A percentile compares a stretch with the other conserved stretches of the same genome.
phyloP scores from a whole-genome alignment of 108 stramenopile genomes.

The Asterionellopsis glacialis region DNA sequence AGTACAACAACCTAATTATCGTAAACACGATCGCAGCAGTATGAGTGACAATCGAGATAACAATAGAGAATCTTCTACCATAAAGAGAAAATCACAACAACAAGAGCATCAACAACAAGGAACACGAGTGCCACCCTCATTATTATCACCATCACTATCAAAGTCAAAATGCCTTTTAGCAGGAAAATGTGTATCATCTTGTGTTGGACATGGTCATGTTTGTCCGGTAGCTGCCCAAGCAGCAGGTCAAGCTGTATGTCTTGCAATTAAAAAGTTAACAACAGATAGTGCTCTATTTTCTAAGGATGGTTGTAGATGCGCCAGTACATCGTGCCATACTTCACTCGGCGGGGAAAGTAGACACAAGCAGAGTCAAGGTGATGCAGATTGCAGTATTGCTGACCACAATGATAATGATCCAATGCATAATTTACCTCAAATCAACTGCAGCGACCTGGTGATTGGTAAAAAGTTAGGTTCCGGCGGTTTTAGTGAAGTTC shows the following conservation, averaged over 20 bases:
- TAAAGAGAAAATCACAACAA: no score
- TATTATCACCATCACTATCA: no score
- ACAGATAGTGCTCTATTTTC: constrained; percentile 23
- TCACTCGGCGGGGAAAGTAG: background rate
- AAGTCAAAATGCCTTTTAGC: background rate
- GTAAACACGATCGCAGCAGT: no score
- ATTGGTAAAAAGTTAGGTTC: constrained; percentile 21
- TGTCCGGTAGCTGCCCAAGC: constrained; percentile 33
- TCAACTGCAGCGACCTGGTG: constrained; percentile 3
- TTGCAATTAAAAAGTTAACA: constrained; percentile 15
- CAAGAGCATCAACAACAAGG: no score
- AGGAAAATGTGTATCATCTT: constrained; percentile 17
- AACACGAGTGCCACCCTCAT: no score
- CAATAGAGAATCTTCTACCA: no score
- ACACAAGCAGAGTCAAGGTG: background rate
- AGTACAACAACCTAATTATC: no score
- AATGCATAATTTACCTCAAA: background rate
- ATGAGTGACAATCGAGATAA: no score
- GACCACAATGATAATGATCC: no score
- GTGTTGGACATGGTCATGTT: constrained; percentile 35
- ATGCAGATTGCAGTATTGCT: background rate
- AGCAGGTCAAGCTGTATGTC: constrained; percentile 27
- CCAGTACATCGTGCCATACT: no score
- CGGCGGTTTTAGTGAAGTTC: constrained; percentile 41
- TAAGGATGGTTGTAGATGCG: no score